Evolutionary conservation across 2,329 filamentous ascomycete species (phyloP).

Genomic region (Blastomyces gilchristii): DNA sequence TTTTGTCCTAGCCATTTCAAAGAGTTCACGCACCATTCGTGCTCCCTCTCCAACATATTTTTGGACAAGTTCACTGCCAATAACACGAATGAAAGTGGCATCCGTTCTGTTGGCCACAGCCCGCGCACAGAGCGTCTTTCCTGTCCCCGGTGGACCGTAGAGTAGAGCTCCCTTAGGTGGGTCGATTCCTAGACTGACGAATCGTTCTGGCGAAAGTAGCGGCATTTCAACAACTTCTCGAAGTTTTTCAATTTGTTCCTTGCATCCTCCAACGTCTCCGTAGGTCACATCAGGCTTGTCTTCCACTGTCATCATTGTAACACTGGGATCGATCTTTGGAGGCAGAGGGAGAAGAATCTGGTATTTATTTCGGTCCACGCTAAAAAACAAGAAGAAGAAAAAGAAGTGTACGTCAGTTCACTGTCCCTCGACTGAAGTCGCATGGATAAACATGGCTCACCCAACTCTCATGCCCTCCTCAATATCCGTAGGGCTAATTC

Average conservation of each 20-base stretch:
- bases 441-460: slow-evolving; percentile 29
- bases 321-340: slow-evolving; percentile 96
- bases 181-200: slow-evolving; percentile 97
- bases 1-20: slow-evolving; percentile 99
- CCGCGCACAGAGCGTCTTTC: slow-evolving; percentile 94
- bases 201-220: slow-evolving; percentile 86
- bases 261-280: slow-evolving; percentile 96
- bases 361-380: slow-evolving; percentile 96
- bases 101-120: slow-evolving; percentile 97
- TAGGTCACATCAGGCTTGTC: slow-evolving; percentile 99
- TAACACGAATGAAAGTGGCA: slow-evolving; percentile 96
- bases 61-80: slow-evolving; percentile 93
- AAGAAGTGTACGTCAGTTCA: slow-evolving; percentile 8
- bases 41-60: slow-evolving; percentile 99
- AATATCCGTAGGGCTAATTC: slow-evolving; percentile 96
- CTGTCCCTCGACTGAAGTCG: not conserved
- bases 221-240: slow-evolving; percentile 99
- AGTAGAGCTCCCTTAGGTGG: slow-evolving; percentile 94
- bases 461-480: slow-evolving; percentile 98
- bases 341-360: slow-evolving; percentile 94
- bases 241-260: slow-evolving; percentile 98
- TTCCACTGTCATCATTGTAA: slow-evolving; percentile 99
- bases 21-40: slow-evolving; percentile 95
- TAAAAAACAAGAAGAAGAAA: slow-evolving; percentile 18
- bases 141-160: slow-evolving; percentile 95